phyloP scores from a whole-genome alignment of 805 yeast species.

The Pichia paraexigua region DNA sequence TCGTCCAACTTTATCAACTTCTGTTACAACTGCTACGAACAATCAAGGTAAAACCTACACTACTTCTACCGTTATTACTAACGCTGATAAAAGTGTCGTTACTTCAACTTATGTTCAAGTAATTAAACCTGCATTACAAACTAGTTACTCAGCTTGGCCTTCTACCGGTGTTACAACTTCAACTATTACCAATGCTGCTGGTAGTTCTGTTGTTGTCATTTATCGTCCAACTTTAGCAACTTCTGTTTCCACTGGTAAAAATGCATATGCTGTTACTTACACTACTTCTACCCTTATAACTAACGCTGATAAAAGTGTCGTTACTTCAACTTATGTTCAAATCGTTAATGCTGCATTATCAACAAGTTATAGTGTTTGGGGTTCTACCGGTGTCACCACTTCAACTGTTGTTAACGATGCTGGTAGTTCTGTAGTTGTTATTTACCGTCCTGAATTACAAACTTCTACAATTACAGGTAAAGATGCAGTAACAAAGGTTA shows the following conservation, averaged over 20 bases:
- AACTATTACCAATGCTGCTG: not conserved
- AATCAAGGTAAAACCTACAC: not conserved
- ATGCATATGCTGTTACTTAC: not conserved
- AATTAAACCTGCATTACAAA: not conserved
- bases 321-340: not conserved
- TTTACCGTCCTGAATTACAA: not conserved
- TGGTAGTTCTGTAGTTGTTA: not conserved
- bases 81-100: too few relatives aligned
- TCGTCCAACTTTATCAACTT: not conserved
- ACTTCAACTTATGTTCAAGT: not conserved
- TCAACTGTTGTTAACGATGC: not conserved
- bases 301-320: not conserved
- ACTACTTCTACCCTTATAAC: not conserved
- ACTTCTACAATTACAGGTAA: not conserved
- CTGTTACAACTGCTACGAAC: not conserved
- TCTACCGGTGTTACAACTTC: not conserved
- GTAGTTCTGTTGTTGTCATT: not conserved
- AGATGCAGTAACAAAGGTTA: not conserved
- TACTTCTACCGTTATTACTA: not conserved
- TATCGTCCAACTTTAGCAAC: slow-evolving; percentile 1
- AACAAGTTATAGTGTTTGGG: not conserved
- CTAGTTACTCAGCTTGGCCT: slow-evolving; percentile 1
- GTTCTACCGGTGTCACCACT: not conserved
- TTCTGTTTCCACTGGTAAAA: not conserved
- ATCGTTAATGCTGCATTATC: not conserved